Conservation (phyloP, 2,329 filamentous ascomycete species). For the Trichoderma gracile region DNA sequence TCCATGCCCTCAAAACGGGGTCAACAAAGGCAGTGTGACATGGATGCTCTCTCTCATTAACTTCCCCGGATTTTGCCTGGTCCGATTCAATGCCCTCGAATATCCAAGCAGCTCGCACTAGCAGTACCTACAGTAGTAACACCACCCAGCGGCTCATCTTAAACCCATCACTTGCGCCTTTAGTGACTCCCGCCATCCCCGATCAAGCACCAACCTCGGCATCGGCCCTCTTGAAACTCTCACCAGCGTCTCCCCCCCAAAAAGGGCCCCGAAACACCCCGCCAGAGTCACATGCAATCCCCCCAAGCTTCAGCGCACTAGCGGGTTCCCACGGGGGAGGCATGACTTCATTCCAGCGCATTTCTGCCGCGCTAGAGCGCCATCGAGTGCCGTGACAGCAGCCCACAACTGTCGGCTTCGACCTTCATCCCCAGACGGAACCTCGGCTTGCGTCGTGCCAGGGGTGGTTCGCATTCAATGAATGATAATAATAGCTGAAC, state of each 20-base stretch:
- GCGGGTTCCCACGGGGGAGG: slow-evolving; percentile 1
- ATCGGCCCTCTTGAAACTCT: background rate
- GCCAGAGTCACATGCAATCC: slow-evolving; percentile 35
- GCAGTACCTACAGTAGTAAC: background rate
- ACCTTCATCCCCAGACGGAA: background rate
- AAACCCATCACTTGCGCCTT: background rate
- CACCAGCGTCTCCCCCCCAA: background rate
- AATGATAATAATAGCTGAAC: slow-evolving; percentile 10
- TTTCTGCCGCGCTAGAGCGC: slow-evolving; percentile 21
- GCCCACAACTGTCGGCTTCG: background rate
- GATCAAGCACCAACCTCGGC: background rate
- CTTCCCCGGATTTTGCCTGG: background rate
- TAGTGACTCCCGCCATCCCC: background rate
- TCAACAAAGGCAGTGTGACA: background rate
- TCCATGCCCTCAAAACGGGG: too few species aligned
- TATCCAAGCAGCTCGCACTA: background rate
- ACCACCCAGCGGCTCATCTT: background rate
- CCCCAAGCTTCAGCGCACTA: slow-evolving; percentile 22
- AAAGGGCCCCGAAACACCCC: slow-evolving; percentile 7
- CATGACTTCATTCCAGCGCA: slow-evolving; percentile 33
- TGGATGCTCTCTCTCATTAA: background rate
- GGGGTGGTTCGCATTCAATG: background rate
- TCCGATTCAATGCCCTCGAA: background rate
- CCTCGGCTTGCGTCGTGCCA: slow-evolving; percentile 25
- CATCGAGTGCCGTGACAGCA: slow-evolving; percentile 8